A percentile compares a stretch with the other conserved stretches of the same genome.
These are phyloP conservation scores for Phytopythium delawarense DNA, from an alignment of 352 stramenopile genomes.

Conservation along the genomic window DNA sequence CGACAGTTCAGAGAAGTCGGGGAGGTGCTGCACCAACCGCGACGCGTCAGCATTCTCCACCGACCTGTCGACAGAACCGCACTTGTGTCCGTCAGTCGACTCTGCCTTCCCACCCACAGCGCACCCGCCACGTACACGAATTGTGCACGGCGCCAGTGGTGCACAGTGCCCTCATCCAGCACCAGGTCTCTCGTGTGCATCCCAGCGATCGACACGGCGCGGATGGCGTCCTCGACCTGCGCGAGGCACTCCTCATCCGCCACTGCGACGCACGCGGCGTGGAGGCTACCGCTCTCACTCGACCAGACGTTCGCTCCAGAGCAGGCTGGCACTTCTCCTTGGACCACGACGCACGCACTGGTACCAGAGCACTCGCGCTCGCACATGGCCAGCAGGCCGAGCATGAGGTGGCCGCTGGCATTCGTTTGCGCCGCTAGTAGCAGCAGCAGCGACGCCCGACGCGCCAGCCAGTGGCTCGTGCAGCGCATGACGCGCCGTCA, in stretches of 20 bases:
- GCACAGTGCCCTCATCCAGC: background rate
- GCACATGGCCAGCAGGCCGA: background rate
- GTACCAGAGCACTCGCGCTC: background rate
- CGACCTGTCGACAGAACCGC: background rate
- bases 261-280: slow-evolving; percentile 1
- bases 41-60: background rate
- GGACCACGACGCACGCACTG: background rate
- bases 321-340: background rate
- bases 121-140: slow-evolving; percentile 9
- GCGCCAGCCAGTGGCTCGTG: background rate
- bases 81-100: background rate
- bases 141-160: slow-evolving; percentile 5
- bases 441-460: background rate
- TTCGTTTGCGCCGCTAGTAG: background rate
- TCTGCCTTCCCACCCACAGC: background rate
- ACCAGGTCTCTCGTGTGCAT: background rate
- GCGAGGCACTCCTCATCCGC: background rate
- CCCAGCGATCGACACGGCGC: slow-evolving; percentile 2
- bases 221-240: background rate
- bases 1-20: background rate
- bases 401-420: background rate
- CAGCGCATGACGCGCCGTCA: background rate
- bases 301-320: background rate
- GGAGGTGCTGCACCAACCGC: background rate
- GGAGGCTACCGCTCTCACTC: background rate